A percentile compares a stretch with the other conserved stretches of the same genome.
Evolutionary conservation across 805 yeast species (phyloP).

Genomic region (Starmerella gropengiesseri): DNA sequence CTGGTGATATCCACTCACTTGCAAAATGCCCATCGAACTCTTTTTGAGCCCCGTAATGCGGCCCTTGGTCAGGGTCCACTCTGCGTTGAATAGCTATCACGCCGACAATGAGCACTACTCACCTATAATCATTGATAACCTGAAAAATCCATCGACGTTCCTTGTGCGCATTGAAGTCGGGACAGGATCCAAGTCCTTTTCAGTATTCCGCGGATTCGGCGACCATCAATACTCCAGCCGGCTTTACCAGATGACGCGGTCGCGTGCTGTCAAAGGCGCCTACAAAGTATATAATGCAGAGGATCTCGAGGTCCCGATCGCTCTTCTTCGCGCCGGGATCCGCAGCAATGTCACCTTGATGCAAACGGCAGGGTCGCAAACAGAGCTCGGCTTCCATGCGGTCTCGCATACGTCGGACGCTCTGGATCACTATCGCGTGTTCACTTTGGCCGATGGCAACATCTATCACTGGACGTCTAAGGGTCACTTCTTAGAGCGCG

Average conservation of each 20-base stretch:
- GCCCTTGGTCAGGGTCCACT: constrained; percentile 46
- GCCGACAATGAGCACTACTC: constrained; percentile 46
- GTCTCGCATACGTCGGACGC: constrained; percentile 52
- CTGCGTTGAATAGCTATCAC: constrained; percentile 45
- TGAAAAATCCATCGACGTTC: constrained; percentile 30
- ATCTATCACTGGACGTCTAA: constrained; percentile 57
- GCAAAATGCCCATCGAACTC: constrained; percentile 51
- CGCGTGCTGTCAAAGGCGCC: constrained; percentile 59
- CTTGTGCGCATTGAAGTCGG: constrained; percentile 48
- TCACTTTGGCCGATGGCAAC: constrained; percentile 47
- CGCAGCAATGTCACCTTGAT: constrained; percentile 49
- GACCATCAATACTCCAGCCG: constrained; percentile 28
- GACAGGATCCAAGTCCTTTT: constrained; percentile 47
- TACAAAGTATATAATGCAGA: constrained; percentile 43
- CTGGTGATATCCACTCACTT: not conserved
- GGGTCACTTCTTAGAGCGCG: constrained; percentile 48
- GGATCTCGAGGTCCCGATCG: constrained; percentile 48
- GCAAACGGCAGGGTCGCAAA: constrained; percentile 39
- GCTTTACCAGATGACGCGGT: constrained; percentile 45
- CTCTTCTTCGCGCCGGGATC: constrained; percentile 49
- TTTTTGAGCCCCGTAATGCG: constrained; percentile 49
- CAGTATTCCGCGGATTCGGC: constrained; percentile 39
- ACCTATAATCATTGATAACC: constrained; percentile 41
- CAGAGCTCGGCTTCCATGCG: constrained; percentile 56
- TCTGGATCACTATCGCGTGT: constrained; percentile 48